Evolutionary conservation across 805 yeast species (phyloP), one percentile per base, ranked within the genome.

Genomic region (Candida maesae): DNA sequence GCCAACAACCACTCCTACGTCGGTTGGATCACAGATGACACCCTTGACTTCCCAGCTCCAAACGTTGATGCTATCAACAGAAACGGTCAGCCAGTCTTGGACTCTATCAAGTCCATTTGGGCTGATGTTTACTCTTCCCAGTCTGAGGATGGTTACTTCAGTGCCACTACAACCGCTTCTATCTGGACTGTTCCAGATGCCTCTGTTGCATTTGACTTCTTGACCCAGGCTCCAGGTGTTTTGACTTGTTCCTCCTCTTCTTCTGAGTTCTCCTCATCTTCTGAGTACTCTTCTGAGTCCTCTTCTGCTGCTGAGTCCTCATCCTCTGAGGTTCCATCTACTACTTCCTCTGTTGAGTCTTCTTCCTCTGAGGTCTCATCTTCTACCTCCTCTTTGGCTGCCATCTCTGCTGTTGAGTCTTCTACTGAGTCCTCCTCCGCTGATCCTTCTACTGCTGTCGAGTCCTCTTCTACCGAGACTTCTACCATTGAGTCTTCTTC

Each of bases 21-120:
- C 16, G 68, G 67, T 33, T 65, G 64, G 49, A 52, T 61, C 42
- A 30, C 45, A n/a, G 65, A 64, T 38, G 46, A 50, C 30, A 27
- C 43, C 8, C 24, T 51, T 26, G 59, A 41, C 13, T 41, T 66
- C 40, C 68, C 70, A 41, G 65, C 67, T 25, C 67, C 71, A 49
- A 59, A 67, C 42, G 59, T 65, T 39, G 50, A 55, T 14, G 68
- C 65, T 12, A 52, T 51, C 24, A 61, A 60, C 58, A 55, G 45
- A 42, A 60, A 55, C 45, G 72, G 71, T 47, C 47, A 58, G 40
- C 50, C 59, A 25, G 53, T 66, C 29, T 55, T 66, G 39, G 55
- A 53, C 31, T 46, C 59, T 3, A 60, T 67, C 42, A 52, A 53
- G 20, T 51, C 62, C 12, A 55, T 53, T 36, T 66, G 71, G 72